phyloP scores from a whole-genome alignment of 495 filamentous ascomycete genomes.

The Glonium stellatum region DNA sequence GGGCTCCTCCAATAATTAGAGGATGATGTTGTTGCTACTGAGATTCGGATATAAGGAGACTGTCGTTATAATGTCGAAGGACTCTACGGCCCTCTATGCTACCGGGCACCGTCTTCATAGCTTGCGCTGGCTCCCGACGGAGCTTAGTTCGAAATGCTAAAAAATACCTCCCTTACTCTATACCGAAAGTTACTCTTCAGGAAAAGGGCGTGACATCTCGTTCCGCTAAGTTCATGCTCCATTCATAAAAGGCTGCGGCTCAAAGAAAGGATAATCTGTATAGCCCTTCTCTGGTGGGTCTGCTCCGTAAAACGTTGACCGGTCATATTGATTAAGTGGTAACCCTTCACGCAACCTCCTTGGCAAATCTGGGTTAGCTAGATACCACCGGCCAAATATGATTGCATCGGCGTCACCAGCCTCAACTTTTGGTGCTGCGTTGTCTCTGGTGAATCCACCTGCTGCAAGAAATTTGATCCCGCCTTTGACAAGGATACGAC shows the following conservation, averaged over 20 bases:
- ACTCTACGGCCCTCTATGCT: not conserved
- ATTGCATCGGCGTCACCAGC: constrained; percentile 21
- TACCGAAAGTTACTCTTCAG: not conserved
- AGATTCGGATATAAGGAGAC: not conserved
- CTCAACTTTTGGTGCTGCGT: constrained; percentile 22
- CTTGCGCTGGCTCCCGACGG: too few relatives aligned
- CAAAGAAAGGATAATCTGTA: constrained; percentile 24
- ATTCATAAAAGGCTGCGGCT: constrained; percentile 1
- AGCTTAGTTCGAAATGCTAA: too few relatives aligned
- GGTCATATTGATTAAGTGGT: constrained; percentile 21
- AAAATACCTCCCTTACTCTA: too few relatives aligned
- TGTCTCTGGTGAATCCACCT: constrained; percentile 26
- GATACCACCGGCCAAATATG: constrained; percentile 28
- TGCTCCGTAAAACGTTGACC: constrained; percentile 27
- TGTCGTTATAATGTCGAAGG: not conserved
- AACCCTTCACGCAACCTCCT: constrained; percentile 22
- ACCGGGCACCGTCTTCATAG: too few relatives aligned
- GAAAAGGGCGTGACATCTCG: constrained; percentile 5
- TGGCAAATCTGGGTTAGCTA: constrained; percentile 29
- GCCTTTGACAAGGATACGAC: constrained; percentile 19
- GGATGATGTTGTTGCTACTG: not conserved
- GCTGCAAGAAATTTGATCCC: constrained; percentile 22
- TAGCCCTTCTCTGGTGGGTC: constrained; percentile 24
- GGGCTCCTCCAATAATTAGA: not conserved
- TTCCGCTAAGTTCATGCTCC: not conserved